Evolutionary conservation across 164 flowering plant species (phyloP), one percentile per base, ranked within the genome.

Genomic region (Vitis rupestris): DNA sequence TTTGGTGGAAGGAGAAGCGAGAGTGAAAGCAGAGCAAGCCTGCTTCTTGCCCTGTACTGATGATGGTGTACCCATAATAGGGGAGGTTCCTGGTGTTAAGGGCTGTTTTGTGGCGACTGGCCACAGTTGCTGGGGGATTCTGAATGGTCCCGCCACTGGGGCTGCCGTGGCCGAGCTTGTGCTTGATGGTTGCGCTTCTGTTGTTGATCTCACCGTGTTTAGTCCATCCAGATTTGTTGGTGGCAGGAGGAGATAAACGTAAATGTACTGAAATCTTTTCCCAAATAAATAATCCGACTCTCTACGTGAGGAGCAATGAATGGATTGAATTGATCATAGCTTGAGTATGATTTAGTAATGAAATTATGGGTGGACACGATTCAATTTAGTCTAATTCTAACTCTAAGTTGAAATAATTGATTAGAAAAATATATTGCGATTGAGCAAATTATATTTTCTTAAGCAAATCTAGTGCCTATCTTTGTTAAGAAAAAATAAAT

Each of bases 111-210:
- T 95, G 50, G 99, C 95, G 1, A 93, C 98, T 0, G 98, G 97
- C n/a, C 99, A 95, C 63, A 90, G 84, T 68, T 95, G 97, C 62
- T 91, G 99, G 99, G 99, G 98, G 3, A 91, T 95, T 60, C 74
- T 95, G 50, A 92, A 91, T 75, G 98, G 97, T 2, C 97, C 97
- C 0, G 97, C 96, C 11, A 92, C 97, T 1, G 98, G 98, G 1
- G 93, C 90, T 57, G 98, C 97, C 11, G 15, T 92, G 78, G 89
- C 99, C 29, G 96, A 95, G 85, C 93, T 92, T 64, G 81, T 95
- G 61, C 23, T 95, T 62, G 92, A 92, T 74, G 98, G 98, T 2
- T 61, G 51, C n/a, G 74, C 96, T 29, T 79, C 70, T 48, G 80
- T 83, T 62, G 94, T 94, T 27, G 92, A 91, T 87, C 88, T 92